Conservation (phyloP, 164 flowering plant genomes). For the Magnolia sinica region DNA sequence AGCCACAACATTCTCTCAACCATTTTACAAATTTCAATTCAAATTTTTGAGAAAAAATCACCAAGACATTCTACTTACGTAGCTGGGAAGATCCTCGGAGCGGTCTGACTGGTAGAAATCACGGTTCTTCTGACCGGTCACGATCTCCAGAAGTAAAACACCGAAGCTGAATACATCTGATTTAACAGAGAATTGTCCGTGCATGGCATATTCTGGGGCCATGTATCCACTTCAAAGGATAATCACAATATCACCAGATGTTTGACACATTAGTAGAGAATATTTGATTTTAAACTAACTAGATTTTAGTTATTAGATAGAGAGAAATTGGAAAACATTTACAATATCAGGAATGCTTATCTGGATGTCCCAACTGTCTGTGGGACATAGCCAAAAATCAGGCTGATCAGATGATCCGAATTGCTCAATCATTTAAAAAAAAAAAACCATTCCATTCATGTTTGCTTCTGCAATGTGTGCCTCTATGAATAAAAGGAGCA, state of each 20-base stretch:
- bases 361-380: too few species aligned
- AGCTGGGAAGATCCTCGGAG: neutral
- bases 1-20: too few species aligned
- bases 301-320: too few species aligned
- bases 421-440: too few species aligned
- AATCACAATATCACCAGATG: neutral
- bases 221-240: constrained; percentile 22
- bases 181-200: constrained; percentile 20
- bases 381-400: too few species aligned
- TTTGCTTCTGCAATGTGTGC: neutral
- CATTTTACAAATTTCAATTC: too few species aligned
- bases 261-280: too few species aligned
- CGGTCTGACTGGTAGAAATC: neutral
- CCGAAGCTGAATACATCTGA: constrained; percentile 21
- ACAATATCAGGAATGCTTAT: too few species aligned
- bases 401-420: too few species aligned
- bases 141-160: constrained; percentile 15
- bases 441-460: too few species aligned
- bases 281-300: too few species aligned
- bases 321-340: too few species aligned
- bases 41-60: neutral
- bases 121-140: constrained; percentile 17
- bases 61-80: constrained; percentile 4
- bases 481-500: neutral
- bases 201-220: constrained; percentile 24